Evolutionary conservation across 768 basidiomycete genomes (phyloP), one percentile per base, ranked within the genome.

Genomic region (Mycena maculata): DNA sequence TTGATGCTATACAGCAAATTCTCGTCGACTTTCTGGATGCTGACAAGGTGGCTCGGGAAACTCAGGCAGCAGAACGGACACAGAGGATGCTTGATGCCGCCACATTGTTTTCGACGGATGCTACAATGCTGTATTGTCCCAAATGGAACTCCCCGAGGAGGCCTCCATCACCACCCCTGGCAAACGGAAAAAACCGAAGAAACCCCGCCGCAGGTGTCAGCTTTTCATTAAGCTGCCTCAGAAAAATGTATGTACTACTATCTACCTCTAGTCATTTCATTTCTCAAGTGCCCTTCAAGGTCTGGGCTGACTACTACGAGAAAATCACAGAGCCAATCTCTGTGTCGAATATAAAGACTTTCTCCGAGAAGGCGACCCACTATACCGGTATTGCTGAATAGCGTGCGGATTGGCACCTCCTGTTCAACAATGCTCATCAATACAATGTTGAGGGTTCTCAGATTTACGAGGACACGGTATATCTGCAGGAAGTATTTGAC

Each of bases 381-480:
- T 67, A 53, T n/a, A 47, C 33, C 8, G 52, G 2, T 13, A 33
- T 67, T 20, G 2, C n/a, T 9, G 41, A 62, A 10, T 68, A 68
- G 18, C 39, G 50, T 1, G 38, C 44, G 1, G 66, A 23, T 18
- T 68, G 66, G 66, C 41, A 54, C 33, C 58, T 56, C 22, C 22
- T 68, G 48, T 68, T 68, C 48, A 11, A 20, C 31, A 68, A 68
- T 50, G 56, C 62, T 16, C 47, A 23, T 5, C 27, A 38, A 25
- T 68, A 47, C 39, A 68, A 68, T 22, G 3, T 7, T 2, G 52
- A 44, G 4, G 67, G 27, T 3, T 68, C 67, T 4, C 44, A 57
- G 7, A 44, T 68, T 8, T 58, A 64, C 45, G 27, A 58, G 15
- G 67, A 68, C 28, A 49, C 67, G 1, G 33, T 12, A 0, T 10